Base-by-base conservation (phyloP, 768 basidiomycete species). In the Trametes sanguinea region DNA sequence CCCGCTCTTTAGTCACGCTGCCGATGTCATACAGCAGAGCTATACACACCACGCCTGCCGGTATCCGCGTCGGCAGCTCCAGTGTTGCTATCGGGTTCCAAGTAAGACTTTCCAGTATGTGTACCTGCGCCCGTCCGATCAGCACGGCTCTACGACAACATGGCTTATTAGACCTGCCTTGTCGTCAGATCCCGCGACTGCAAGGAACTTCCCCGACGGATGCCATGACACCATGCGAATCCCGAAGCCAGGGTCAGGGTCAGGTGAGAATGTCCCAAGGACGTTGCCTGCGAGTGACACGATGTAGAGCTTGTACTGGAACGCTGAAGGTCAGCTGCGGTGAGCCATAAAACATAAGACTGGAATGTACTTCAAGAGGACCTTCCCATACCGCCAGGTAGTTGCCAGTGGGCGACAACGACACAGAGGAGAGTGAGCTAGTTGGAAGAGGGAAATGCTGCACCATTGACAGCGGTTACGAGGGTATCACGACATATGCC, bases 401-500 rank as follows among this genome's bases (percentile, higher is more conserved):
- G 64, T 85, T 87, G 7, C 92, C 91, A 1, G 80, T 85, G 1
- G 93, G 92, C 17, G 93, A 94, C 27, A 94, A 74, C 2, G 86
- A 78, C 37, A 95, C 69, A 0, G 89, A 90, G 6, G 88, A 79
- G 44, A 94, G 71, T 13, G 88, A 86, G 4, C 82, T 74, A 0
- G 94, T 94, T 2, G 90, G 89, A 27, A 93, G 76, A 2, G 90
- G 82, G 65, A 94, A 95, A 74, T 95, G 92, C 95, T 95, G 67
- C 10, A 57, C 16, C 62, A 46, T 22, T 29, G n/a, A 27, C 47
- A 11, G 47, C 9, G 48, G 58, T 48, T 16, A 43, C 42, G 6
- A 29, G 57, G 27, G 22, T 22, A 22, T 22, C 22, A 56, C 40
- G 32, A 42, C 32, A 52, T 14, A 42, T 39, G 37, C 22, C 44